These are phyloP conservation scores for Fusarium oligoseptatum DNA, from an alignment of 2,329 filamentous ascomycete species.

Conservation along the genomic window DNA sequence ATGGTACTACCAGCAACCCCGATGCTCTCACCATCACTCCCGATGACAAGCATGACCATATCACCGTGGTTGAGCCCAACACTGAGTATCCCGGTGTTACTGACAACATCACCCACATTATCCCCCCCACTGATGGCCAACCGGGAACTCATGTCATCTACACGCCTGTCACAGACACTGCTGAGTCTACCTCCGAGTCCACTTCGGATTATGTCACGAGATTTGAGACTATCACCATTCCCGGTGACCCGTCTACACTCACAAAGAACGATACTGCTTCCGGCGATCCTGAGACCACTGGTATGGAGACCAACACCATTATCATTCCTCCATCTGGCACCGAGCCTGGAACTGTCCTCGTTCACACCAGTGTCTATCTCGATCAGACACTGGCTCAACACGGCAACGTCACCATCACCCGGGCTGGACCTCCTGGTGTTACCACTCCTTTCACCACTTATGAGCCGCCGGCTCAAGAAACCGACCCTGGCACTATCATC, in stretches of 20 bases:
- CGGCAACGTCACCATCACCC: constrained; percentile 32
- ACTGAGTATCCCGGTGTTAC: constrained; percentile 30
- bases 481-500: constrained; percentile 30
- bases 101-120: constrained; percentile 29
- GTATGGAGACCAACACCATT: constrained; percentile 33
- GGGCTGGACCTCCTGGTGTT: constrained; percentile 22
- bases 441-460: constrained; percentile 31
- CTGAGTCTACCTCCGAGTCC: not conserved
- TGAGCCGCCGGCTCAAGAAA: constrained; percentile 18
- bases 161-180: constrained; percentile 18
- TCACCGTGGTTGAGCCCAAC: constrained; percentile 32
- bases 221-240: constrained; percentile 32
- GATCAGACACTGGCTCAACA: constrained; percentile 29
- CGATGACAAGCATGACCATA: constrained; percentile 25
- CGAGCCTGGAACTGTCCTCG: constrained; percentile 32
- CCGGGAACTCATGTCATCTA: constrained; percentile 31
- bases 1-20: constrained; percentile 14
- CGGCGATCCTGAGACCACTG: constrained; percentile 19
- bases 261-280: not conserved
- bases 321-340: constrained; percentile 38
- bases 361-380: constrained; percentile 37
- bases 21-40: constrained; percentile 29
- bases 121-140: constrained; percentile 22
- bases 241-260: constrained; percentile 32
- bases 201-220: constrained; percentile 26